Percentiles rank a stretch among this genome's conserved stretches.
Evolutionary conservation across 768 basidiomycete species (phyloP).

Genomic region (Boletus tomentosulus): DNA sequence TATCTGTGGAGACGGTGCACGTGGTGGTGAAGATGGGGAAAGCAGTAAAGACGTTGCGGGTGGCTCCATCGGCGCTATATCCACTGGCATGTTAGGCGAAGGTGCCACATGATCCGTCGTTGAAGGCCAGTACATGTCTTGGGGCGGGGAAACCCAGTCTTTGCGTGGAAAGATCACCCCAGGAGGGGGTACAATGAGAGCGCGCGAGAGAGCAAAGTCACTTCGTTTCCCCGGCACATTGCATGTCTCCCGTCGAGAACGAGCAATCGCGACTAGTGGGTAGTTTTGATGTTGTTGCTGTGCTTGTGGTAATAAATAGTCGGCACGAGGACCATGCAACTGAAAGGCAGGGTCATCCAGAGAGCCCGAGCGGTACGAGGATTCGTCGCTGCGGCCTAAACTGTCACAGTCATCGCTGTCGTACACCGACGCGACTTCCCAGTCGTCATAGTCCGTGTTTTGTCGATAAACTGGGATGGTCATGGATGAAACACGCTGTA

Average conservation of each 20-base stretch:
- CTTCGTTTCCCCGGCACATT: conserved; percentile 7
- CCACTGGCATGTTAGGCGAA: conserved; percentile 1
- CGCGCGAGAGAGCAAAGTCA: neutral
- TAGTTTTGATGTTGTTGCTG: conserved; percentile 11
- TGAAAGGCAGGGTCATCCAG: conserved; percentile 7
- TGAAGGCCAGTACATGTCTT: conserved; percentile 13
- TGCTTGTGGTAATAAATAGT: conserved; percentile 16
- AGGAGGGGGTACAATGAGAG: too few relatives aligned
- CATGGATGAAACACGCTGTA: conserved; percentile 8
- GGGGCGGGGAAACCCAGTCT: conserved; percentile 14
- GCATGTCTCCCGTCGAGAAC: conserved; percentile 12
- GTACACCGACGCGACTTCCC: conserved; percentile 29
- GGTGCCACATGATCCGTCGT: conserved; percentile 1
- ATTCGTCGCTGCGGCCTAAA: conserved; percentile 18
- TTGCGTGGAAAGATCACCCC: too few relatives aligned
- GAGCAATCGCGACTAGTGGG: neutral
- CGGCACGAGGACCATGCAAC: conserved; percentile 6
- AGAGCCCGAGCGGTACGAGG: conserved; percentile 4
- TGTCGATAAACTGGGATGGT: conserved; percentile 27
- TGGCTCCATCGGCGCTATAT: conserved; percentile 5
- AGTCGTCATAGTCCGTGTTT: conserved; percentile 21
- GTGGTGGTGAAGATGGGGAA: conserved; percentile 12
- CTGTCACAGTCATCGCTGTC: conserved; percentile 28
- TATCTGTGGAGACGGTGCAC: conserved; percentile 7
- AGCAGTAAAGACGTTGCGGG: conserved; percentile 12